Evolutionary conservation across 1,284 basidiomycete genomes (phyloP), one percentile per base, ranked within the genome.

Genomic region (Cryptococcus wingfieldii): DNA sequence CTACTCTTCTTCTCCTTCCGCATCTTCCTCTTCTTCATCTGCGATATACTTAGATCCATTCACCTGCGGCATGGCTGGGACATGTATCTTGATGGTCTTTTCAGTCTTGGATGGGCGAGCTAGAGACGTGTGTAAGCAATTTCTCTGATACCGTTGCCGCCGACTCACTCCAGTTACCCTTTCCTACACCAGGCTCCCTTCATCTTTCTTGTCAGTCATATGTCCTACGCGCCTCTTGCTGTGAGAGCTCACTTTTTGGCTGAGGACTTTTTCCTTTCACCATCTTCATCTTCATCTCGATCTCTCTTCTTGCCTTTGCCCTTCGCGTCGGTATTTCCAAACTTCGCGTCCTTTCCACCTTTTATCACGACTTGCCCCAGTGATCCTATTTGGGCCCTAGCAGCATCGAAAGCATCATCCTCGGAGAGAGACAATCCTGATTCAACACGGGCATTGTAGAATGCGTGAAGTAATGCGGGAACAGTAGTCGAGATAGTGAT

Each of bases 401-500:
- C 51, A 8, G 64, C 51, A 42, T 76, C 75, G 59, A 76, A 77
- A 0, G 51, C 52, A 28, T 69, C 67, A 50, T 72, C 70, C 19
- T 70, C 68, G 14, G 63, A 57, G 3, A 75, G 52, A 7, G 60
- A 63, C 9, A 60, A 47, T 23, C 68, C 68, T 38, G 62, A 57
- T 47, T 71, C 72, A 52, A 90, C 76, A 23, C 87, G 84, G 38
- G 70, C 58, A 31, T 84, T 81, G 68, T 88, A 94, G 78, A 87
- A 96, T 0, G 82, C 74, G 59, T 84, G 87, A 63, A 98, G 82
- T 28, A 98, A 77, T 1, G 90, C 93, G 2, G 73, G 73, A 63
- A 96, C 90, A 67, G 94, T 89, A 16, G 84, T 78, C 18, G 88
- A 83, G 64, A 89, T 79, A 47, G 83, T 84, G 44, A 78, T 78